phyloP scores from a whole-genome alignment of 345 rosid species.

The Bretschneidera sinensis region DNA sequence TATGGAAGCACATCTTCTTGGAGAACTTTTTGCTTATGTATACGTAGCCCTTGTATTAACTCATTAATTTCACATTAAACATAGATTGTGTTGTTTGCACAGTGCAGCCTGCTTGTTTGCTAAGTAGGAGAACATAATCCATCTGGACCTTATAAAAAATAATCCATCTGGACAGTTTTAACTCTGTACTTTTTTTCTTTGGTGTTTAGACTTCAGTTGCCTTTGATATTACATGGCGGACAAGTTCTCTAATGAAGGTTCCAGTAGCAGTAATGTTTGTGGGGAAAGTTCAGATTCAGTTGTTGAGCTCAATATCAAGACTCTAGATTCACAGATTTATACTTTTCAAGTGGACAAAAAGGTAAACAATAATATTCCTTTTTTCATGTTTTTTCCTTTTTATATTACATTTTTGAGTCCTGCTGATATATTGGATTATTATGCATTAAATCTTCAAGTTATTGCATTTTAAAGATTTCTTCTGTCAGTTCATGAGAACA shows the following conservation, averaged over 20 bases:
- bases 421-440: too few relatives aligned
- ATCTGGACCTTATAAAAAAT: too few relatives aligned
- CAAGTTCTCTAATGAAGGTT: constrained; percentile 40
- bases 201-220: constrained; percentile 16
- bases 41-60: background rate
- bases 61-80: background rate
- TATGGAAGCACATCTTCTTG: too few relatives aligned
- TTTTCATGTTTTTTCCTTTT: too few relatives aligned
- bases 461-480: too few relatives aligned
- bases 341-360: constrained; percentile 65
- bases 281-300: constrained; percentile 50
- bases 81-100: background rate
- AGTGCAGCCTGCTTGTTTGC: too few relatives aligned
- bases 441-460: too few relatives aligned
- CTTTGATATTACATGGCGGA: constrained; percentile 54
- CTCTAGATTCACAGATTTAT: constrained; percentile 69
- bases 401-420: too few relatives aligned
- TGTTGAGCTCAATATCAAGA: constrained; percentile 78
- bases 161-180: background rate
- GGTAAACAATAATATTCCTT: constrained; percentile 42
- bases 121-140: constrained; percentile 3
- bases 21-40: background rate
- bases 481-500: too few relatives aligned
- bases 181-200: background rate
- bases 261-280: constrained; percentile 40